Base-by-base conservation (phyloP, 441 rosid genomes). In the Gossypium gossypioides region DNA sequence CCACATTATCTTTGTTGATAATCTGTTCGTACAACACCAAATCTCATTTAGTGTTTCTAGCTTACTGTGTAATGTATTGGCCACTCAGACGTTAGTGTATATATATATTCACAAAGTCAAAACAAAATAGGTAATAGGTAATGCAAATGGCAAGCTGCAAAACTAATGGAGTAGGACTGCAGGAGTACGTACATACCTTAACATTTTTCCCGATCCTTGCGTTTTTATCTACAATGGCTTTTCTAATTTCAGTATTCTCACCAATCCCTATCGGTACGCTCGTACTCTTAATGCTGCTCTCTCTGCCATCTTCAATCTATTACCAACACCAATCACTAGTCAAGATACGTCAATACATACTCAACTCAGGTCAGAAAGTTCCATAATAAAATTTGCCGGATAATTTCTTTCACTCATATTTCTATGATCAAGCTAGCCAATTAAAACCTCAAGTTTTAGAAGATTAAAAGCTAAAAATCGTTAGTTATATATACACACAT, bases 171-270 rank as follows among this genome's bases (percentile, higher is more conserved):
- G 27, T 55, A 19, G 40, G 40, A 34, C 40, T 1, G 9, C 10
- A 8, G 4, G 44, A 5, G 37, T 32, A 5, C 37, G 37, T 32
- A 32, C 7, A 32, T 81, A 89, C 96, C 94, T 68, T 79, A 6
- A 88, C 96, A 77, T 88, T 86, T 80, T 78, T 84, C 74, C 96
- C 98, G 73, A 91, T 89, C 73, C 91, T 86, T 3, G 89, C 96
- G 71, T 93, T 89, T 69, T 88, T 91, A 76, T 93, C 96, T 3
- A 89, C 80, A 46, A 91, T 81, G 10, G 91, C 91, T 76, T 74
- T 88, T 78, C 75, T 81, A 71, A 91, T 86, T 48, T 6, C 84
- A 21, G 87, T 71, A 52, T 85, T 84, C 74, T 78, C 86, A 7
- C 91, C 96, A 0, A 93, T 93, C 27, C 97, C 97, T 40, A 89